Evolutionary conservation across 345 rosid genomes (phyloP), one percentile per base, ranked within the genome.

Genomic region (Hibiscus trionum): DNA sequence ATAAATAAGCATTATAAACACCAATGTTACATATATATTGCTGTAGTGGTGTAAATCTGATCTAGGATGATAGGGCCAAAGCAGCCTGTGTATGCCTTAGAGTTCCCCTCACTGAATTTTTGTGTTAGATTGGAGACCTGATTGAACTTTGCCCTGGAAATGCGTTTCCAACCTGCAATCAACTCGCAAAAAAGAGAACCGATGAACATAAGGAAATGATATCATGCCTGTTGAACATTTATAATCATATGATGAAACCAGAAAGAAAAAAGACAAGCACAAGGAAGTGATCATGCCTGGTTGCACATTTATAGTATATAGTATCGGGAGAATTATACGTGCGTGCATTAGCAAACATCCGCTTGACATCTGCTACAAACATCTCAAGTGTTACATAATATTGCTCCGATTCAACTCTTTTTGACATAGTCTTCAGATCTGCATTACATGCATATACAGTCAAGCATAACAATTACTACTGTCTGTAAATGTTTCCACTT

Each of bases 341-440:
- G 60, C 95, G 87, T 62, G 97, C 95, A 78, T 96, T 93, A 35
- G 84, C 80, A 80, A 91, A 93, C 98, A 96, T 96, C 78, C 98
- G 80, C 88, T 88, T 96, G 71, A 78, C 98, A 78, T 96, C 99
- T 11, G 96, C 95, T 31, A 90, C 78, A 80, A 96, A 96, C 99
- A 93, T 96, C 80, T 96, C 99, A 14, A 96, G 78, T 0, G 99
- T 96, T 49, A 90, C 92, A 50, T 96, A 93, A 73, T 89, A 96
- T 82, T 87, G 97, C 79, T 93, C 99, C 0, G 98, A 89, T 73
- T 96, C 99, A 56, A 93, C 96, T 77, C 98, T 85, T 82, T 90
- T 96, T 0, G 87, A 79, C 88, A 93, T 88, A 24, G 97, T 93
- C 89, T 86, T 93, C 82, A 93, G 80, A 86, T 96, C 99, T 96